phyloP scores from a whole-genome alignment of 257 asterid genomes.

The Jaltomata sinuosa region DNA sequence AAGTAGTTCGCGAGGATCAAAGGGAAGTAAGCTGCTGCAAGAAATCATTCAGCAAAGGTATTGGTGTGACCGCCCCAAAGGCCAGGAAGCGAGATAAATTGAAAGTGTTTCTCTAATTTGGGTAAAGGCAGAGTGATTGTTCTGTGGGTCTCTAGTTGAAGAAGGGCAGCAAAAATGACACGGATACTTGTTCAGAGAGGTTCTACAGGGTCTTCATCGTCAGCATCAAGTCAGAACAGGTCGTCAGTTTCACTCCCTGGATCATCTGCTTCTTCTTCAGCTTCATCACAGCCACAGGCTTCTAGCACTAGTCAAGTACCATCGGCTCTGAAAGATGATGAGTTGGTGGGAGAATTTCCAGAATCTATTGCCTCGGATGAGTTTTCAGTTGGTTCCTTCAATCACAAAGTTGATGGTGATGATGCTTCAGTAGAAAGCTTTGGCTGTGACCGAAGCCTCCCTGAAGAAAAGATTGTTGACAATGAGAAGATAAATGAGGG shows the following conservation, averaged over 20 bases:
- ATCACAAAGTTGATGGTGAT: slow-evolving; percentile 28
- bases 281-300: slow-evolving; percentile 43
- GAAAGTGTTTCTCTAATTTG: slow-evolving; percentile 48
- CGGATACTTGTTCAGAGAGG: slow-evolving; percentile 90
- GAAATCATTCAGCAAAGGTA: slow-evolving; percentile 72
- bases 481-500: slow-evolving; percentile 14
- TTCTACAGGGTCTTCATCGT: slow-evolving; percentile 49
- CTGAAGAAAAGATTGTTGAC: slow-evolving; percentile 23
- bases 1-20: slow-evolving; percentile 50
- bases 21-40: slow-evolving; percentile 47
- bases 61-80: slow-evolving; percentile 78
- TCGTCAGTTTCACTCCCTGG: slow-evolving; percentile 27
- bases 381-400: slow-evolving; percentile 28
- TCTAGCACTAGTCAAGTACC: slow-evolving; percentile 31
- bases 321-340: slow-evolving; percentile 51
- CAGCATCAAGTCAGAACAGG: slow-evolving; percentile 57
- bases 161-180: slow-evolving; percentile 55
- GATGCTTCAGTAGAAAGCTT: slow-evolving; percentile 33
- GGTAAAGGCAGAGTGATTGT: slow-evolving; percentile 14
- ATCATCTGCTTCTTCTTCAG: slow-evolving; percentile 38
- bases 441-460: slow-evolving; percentile 24
- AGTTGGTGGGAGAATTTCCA: slow-evolving; percentile 33
- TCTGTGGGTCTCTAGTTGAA: slow-evolving; percentile 14
- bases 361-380: slow-evolving; percentile 50
- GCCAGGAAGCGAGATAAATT: slow-evolving; percentile 85